phyloP scores from a whole-genome alignment of 2,329 filamentous ascomycete genomes.

The Lecanicillium sp. region DNA sequence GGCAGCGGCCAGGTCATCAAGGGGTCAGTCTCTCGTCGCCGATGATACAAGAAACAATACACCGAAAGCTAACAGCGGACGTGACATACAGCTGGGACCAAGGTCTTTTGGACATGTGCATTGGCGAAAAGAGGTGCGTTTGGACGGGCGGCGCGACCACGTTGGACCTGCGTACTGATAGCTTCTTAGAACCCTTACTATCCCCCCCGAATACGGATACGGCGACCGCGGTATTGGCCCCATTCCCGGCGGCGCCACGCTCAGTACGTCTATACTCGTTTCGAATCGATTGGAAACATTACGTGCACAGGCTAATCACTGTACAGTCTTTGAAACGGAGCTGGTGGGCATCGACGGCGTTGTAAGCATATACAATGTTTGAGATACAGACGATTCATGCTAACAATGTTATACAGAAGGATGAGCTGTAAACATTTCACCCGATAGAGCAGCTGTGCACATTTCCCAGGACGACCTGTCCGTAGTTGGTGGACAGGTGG shows the following conservation, averaged over 20 bases:
- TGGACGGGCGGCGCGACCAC: too few relatives aligned
- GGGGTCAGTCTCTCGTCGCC: constrained; percentile 59
- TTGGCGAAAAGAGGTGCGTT: constrained; percentile 71
- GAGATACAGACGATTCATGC: too few relatives aligned
- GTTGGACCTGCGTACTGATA: too few relatives aligned
- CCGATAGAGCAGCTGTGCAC: too few relatives aligned
- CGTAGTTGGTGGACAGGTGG: too few relatives aligned
- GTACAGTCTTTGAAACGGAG: constrained; percentile 90
- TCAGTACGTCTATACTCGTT: constrained; percentile 44
- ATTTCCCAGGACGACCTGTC: too few relatives aligned
- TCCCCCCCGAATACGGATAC: constrained; percentile 81
- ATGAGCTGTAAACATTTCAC: too few relatives aligned
- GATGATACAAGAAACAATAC: too few relatives aligned
- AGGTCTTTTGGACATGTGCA: constrained; percentile 87
- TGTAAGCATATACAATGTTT: constrained; percentile 3
- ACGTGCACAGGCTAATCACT: too few relatives aligned
- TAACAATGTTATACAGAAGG: too few relatives aligned
- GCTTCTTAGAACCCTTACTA: constrained; percentile 77
- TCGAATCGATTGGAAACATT: constrained; percentile 1
- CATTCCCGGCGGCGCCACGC: constrained; percentile 72
- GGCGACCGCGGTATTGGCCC: constrained; percentile 68
- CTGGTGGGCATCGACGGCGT: constrained; percentile 77
- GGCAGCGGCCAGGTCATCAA: constrained; percentile 81
- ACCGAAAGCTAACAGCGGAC: too few relatives aligned
- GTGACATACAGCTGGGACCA: constrained; percentile 80